phyloP scores from a whole-genome alignment of 257 asterid genomes.

The Nicotiana tomentosiformis region DNA sequence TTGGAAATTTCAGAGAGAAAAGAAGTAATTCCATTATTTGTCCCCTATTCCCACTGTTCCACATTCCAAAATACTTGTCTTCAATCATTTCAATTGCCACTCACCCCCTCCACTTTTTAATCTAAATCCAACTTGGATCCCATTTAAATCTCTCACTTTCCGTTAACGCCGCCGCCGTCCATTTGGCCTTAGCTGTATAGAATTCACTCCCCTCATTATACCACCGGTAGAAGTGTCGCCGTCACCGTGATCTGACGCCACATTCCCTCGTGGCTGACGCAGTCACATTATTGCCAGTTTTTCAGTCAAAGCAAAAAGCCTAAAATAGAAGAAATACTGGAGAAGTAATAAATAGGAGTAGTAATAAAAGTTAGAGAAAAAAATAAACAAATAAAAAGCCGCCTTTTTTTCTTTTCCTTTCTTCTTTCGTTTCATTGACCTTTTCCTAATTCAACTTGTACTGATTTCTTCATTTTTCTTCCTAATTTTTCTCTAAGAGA shows the following conservation, averaged over 20 bases:
- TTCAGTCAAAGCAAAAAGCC: not conserved
- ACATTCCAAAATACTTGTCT: not conserved
- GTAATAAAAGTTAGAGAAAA: not conserved
- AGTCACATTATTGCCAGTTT: not conserved
- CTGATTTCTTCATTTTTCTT: constrained; percentile 1
- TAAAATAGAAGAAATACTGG: not conserved
- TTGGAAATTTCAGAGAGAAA: not conserved
- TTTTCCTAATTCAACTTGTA: constrained; percentile 10
- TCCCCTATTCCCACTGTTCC: not conserved
- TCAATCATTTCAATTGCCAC: constrained; percentile 5
- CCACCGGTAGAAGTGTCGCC: not conserved
- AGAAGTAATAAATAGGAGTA: not conserved
- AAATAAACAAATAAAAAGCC: constrained; percentile 6
- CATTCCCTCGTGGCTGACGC: not conserved
- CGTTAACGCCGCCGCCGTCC: not conserved
- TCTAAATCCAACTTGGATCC: not conserved
- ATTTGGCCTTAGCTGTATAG: not conserved
- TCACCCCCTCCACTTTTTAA: not conserved
- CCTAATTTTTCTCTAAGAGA: not conserved
- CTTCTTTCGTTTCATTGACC: constrained; percentile 5
- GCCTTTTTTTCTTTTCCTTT: constrained; percentile 9
- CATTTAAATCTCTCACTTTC: not conserved
- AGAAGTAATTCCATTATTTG: not conserved
- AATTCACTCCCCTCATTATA: not conserved
- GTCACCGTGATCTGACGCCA: constrained; percentile 2